Base-by-base conservation (phyloP, 2,329 filamentous ascomycete species). In the Colletotrichum sp. region DNA sequence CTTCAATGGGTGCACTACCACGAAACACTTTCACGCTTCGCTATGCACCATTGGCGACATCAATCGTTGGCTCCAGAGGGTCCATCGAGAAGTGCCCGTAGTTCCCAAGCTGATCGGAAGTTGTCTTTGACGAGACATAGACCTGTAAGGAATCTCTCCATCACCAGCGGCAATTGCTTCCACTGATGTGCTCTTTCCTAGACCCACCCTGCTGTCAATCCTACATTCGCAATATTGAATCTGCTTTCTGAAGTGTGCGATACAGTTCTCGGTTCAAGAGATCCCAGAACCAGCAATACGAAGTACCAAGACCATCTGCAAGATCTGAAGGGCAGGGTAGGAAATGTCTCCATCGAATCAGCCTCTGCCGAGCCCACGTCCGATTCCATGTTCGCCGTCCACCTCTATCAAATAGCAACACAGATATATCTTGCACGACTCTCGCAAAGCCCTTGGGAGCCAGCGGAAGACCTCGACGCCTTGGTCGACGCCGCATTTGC, bases 371-470 rank as follows among this genome's bases (percentile, higher is more conserved):
- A 18, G 6, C 48, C 63, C 32, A 26, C 34, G 8, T 16, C 71
- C 5, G 65, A 73, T 6, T 5, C 15, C 34, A 48, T 18, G 9
- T 26, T 55, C 22, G 71, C 55, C 13, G 28, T 68, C 9, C 32
- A 69, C 26, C 28, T 73, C 8, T 73, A 68, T 16, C 64, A 60
- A 24, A 69, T 63, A 13, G 71, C 71, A 15, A 69, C 65, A 1
- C 71, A 24, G 13, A 36, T 73, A 3, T 73, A 73, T 44, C 71
- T 68, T 57, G 65, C 44, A 1, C 65, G 71, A 28, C 39, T 64
- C 13, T 73, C 73, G 15, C 81, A 82, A 64, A 79, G 73, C 66
- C 78, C 80, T 3, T 79, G 76, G 67, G 79, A 82, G 26, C 52
- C 79, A 3, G 8, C 77, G 0, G 44, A 69, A 1, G 59, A 79